phyloP scores from a whole-genome alignment of 371 early-diverging fungal species.

The Dichotomocladium elegans region DNA sequence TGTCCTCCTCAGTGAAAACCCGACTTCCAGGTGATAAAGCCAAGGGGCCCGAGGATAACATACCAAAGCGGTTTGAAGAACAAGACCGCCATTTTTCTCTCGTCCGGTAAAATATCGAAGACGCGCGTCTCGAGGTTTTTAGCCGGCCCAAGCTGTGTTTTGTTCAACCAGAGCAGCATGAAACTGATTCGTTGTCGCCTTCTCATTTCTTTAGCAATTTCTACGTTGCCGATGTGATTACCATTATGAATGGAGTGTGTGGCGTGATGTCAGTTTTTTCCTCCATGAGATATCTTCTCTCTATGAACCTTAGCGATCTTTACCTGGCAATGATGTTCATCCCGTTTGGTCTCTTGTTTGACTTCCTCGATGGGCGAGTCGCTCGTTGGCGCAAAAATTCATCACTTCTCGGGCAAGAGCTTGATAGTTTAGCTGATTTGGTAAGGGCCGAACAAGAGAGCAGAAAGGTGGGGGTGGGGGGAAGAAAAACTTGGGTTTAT shows the following conservation, averaged over 20 bases:
- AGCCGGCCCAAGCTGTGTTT: too few relatives aligned
- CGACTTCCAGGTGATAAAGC: too few relatives aligned
- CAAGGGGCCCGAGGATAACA: too few relatives aligned
- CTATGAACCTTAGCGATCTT: constrained; percentile 56
- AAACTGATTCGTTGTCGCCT: too few relatives aligned
- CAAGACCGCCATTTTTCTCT: too few relatives aligned
- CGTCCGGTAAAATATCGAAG: too few relatives aligned
- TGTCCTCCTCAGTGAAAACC: too few relatives aligned
- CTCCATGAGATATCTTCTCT: constrained; percentile 74
- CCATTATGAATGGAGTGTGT: constrained; percentile 83
- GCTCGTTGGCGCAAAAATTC: constrained; percentile 81
- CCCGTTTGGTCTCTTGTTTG: constrained; percentile 77
- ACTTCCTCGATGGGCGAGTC: constrained; percentile 82
- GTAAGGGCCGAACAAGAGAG: constrained; percentile 33
- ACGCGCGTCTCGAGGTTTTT: too few relatives aligned
- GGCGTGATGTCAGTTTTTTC: constrained; percentile 77
- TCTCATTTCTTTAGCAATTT: constrained; percentile 63
- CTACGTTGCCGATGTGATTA: constrained; percentile 80
- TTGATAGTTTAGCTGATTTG: constrained; percentile 84
- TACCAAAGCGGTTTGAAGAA: too few relatives aligned
- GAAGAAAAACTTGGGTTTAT: too few relatives aligned
- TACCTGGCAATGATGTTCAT: constrained; percentile 70
- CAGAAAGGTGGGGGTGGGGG: neutral
- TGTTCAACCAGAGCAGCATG: too few relatives aligned
- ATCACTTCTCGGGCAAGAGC: constrained; percentile 75